A percentile compares a stretch with the other conserved stretches of the same genome.
phyloP scores from a whole-genome alignment of 2,329 filamentous ascomycete genomes.

The Huntiella omanensis region DNA sequence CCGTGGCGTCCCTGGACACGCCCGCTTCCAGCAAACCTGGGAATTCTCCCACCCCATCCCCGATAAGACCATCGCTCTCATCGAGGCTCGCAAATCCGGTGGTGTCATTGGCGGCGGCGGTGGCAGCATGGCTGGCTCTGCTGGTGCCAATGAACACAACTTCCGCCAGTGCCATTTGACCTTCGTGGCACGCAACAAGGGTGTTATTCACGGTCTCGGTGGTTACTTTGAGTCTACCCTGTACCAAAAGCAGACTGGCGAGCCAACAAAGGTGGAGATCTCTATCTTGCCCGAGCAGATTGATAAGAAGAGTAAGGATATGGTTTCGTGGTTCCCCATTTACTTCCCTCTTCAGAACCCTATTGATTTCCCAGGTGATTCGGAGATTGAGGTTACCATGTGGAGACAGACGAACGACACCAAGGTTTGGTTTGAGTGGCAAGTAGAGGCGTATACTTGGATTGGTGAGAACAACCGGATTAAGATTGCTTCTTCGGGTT shows the following conservation, averaged over 20 bases:
- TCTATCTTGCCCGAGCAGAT: slow-evolving; percentile 88
- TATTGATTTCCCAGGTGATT: slow-evolving; percentile 65
- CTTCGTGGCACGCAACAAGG: slow-evolving; percentile 61
- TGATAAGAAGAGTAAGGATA: slow-evolving; percentile 80
- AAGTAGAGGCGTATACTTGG: slow-evolving; percentile 66
- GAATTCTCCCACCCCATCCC: slow-evolving; percentile 63
- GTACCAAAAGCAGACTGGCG: slow-evolving; percentile 34
- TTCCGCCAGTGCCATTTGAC: slow-evolving; percentile 57
- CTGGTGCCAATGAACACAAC: slow-evolving; percentile 83
- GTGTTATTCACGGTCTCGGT: slow-evolving; percentile 74
- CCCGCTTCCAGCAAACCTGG: slow-evolving; percentile 59
- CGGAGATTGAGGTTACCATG: slow-evolving; percentile 80
- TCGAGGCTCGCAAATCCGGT: slow-evolving; percentile 40
- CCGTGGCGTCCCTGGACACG: slow-evolving; percentile 31
- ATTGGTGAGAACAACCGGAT: slow-evolving; percentile 39
- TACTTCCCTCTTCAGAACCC: slow-evolving; percentile 93
- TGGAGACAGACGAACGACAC: slow-evolving; percentile 90
- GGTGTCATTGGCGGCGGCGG: slow-evolving; percentile 47
- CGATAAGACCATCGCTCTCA: slow-evolving; percentile 32
- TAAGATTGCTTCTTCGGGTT: slow-evolving; percentile 45
- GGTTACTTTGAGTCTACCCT: slow-evolving; percentile 97
- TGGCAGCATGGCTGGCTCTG: slow-evolving; percentile 54
- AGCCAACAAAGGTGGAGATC: slow-evolving; percentile 50
- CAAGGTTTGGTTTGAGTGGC: slow-evolving; percentile 98
- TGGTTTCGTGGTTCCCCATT: slow-evolving; percentile 99